Evolutionary conservation across 176 grass and related monocot species (phyloP).

Genomic region (Areca catechu): DNA sequence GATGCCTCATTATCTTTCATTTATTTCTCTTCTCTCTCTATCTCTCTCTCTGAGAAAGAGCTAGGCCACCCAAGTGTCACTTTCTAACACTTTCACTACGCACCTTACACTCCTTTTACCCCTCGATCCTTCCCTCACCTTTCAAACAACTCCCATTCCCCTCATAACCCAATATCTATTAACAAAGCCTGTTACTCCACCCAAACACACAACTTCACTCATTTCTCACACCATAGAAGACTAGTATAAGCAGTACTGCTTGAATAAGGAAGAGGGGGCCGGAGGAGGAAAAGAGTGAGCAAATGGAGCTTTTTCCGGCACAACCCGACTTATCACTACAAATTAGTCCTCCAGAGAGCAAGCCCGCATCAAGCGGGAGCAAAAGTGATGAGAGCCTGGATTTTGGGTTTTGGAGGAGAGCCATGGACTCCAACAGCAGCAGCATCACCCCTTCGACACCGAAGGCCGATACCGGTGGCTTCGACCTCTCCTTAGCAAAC

Average conservation of each 20-base stretch:
- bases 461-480: background rate
- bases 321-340: constrained; percentile 89
- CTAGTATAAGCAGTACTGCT: background rate
- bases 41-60: background rate
- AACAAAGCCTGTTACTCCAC: constrained; percentile 8
- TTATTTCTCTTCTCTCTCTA: constrained; percentile 8
- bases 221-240: no score
- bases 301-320: constrained; percentile 81
- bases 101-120: background rate
- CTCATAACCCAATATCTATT: background rate
- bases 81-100: background rate
- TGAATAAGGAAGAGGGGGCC: background rate
- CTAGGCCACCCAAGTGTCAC: background rate
- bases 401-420: constrained; percentile 88
- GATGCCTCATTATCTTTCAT: constrained; percentile 16
- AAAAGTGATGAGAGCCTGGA: constrained; percentile 16
- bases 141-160: background rate
- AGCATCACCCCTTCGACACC: constrained; percentile 7
- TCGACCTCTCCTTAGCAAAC: background rate
- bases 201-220: no score
- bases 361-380: constrained; percentile 22
- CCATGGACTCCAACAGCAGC: constrained; percentile 26
- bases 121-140: background rate
- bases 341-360: constrained; percentile 50
- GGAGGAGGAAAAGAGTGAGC: background rate